A percentile compares a stretch with the other conserved stretches of the same genome.
Conservation (phyloP, 495 filamentous ascomycete species). For the Penicilliopsis zonata region DNA sequence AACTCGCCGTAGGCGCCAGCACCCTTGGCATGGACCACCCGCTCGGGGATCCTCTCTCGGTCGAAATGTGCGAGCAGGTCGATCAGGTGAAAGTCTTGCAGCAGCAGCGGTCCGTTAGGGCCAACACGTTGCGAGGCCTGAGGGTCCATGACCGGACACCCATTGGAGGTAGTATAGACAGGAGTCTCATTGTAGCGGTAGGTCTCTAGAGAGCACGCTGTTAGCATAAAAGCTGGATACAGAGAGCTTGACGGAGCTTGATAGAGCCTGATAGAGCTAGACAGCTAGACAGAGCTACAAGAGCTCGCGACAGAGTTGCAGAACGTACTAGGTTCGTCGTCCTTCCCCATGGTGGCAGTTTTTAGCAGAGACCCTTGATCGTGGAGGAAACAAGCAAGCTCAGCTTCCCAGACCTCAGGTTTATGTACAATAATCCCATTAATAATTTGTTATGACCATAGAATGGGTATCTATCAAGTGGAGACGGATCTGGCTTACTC, state of each 20-base stretch:
- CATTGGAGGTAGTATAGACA: constrained; percentile 51
- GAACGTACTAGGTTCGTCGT: constrained; percentile 21
- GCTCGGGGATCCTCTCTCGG: constrained; percentile 55
- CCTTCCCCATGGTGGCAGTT: constrained; percentile 21
- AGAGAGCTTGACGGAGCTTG: too few species aligned
- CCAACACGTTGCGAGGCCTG: constrained; percentile 48
- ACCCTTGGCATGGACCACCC: constrained; percentile 73
- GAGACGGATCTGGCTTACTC: too few species aligned
- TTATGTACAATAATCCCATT: too few species aligned
- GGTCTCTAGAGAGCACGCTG: constrained; percentile 16
- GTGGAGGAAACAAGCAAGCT: too few species aligned
- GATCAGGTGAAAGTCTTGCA: constrained; percentile 52
- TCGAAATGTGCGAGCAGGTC: constrained; percentile 61
- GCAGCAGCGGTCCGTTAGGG: constrained; percentile 48
- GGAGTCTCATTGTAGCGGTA: constrained; percentile 46
- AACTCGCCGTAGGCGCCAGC: constrained; percentile 70
- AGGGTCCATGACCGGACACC: constrained; percentile 45
- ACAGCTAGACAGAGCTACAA: too few species aligned
- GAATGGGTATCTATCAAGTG: too few species aligned
- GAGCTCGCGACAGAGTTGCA: too few species aligned
- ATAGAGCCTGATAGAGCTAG: too few species aligned
- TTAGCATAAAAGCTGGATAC: too few species aligned
- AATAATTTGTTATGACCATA: too few species aligned
- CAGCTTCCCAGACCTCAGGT: too few species aligned
- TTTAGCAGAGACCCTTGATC: too few species aligned